Base-by-base conservation (phyloP, 2,329 filamentous ascomycete genomes). In the Penicillium freii region DNA sequence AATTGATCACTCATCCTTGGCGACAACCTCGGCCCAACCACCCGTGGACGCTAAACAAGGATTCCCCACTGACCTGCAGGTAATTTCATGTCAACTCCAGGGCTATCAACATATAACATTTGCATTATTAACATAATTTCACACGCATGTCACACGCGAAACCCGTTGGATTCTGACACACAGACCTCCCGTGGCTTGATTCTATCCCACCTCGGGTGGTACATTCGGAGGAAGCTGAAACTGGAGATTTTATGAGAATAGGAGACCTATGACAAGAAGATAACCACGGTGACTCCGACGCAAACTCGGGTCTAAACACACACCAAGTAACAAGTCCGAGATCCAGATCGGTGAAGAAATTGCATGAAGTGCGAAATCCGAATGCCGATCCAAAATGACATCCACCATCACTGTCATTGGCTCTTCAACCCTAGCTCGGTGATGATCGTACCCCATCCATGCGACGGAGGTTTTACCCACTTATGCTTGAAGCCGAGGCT, bases 1-100 rank as follows among this genome's bases (percentile, higher is more conserved):
- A 10, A 11, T 29, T 53, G 54, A 56, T 53, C 54, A 56, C 49
- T 56, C 49, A 56, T 56, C 54, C 15, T 43, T 15, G 36, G 25
- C 29, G 4, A 31, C 2, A 33, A 33, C 31, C 31, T 33, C 31
- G 31, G 31, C 31, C 31, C 31, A 33, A 33, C 31, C 31, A 31
- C 29, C 29, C 10, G 29, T 31, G 11, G 5, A 33, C 11, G 11
- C 31, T 33, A 33, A 33, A 33, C 31, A 33, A 0, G 31, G 31
- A 33, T 33, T 33, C 31, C 31, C 31, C 31, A 33, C 29, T 31
- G 29, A 13, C 31, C 31, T 33, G 31, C 23, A 23, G 23, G 23
- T 23, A 23, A 23, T 23, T 23, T 4, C 23, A 23, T 4, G 23
- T 5, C 23, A 23, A 4, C 23, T 23, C 4, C 23, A 23, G 23